phyloP scores from a whole-genome alignment of 495 filamentous ascomycete species.

The Neurospora sp. region DNA sequence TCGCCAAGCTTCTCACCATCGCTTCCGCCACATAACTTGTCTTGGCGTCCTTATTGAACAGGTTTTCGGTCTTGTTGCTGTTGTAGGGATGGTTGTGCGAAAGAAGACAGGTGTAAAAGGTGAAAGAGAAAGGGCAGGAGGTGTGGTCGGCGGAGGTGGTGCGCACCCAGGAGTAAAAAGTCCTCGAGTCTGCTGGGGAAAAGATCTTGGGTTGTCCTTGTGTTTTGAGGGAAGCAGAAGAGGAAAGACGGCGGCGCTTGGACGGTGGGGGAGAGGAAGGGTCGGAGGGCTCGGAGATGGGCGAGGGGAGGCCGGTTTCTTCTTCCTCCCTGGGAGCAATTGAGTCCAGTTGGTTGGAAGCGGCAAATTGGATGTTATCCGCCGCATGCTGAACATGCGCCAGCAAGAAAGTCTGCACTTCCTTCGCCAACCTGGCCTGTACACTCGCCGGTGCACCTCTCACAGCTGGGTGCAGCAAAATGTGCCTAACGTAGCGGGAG shows the following conservation, averaged over 20 bases:
- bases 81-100: not conserved
- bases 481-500: not conserved
- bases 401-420: not conserved
- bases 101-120: not conserved
- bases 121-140: not conserved
- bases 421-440: not conserved
- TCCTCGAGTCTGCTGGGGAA: not conserved
- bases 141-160: not conserved
- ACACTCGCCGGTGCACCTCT: not conserved
- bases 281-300: not conserved
- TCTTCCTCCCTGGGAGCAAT: no score
- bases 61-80: not conserved
- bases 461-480: not conserved
- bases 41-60: not conserved
- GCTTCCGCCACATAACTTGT: not conserved
- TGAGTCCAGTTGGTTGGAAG: not conserved
- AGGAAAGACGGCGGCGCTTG: not conserved
- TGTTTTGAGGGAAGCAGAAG: not conserved
- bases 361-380: not conserved
- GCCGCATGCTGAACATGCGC: not conserved
- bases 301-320: not conserved
- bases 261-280: not conserved
- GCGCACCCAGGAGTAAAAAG: not conserved
- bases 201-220: not conserved
- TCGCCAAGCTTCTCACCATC: not conserved